These are phyloP conservation scores for Prunus salicina DNA, from an alignment of 306 rosid genomes.

Conservation along the genomic window DNA sequence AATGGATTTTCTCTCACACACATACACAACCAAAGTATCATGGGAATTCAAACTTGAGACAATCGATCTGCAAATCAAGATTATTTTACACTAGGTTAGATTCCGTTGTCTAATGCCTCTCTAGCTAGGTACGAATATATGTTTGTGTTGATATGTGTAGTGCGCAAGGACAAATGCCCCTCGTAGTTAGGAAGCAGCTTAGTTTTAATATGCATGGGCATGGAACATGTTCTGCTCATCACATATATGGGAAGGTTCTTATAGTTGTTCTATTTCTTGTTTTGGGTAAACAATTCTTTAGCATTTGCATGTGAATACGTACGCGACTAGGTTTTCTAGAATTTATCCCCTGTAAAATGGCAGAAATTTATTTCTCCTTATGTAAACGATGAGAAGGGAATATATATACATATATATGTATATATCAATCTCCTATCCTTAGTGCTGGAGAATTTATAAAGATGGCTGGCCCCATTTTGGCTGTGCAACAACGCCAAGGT, in stretches of 20 bases:
- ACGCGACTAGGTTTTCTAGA: not conserved
- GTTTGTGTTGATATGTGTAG: slow-evolving; percentile 9
- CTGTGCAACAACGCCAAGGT: not conserved
- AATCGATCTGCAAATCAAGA: rapidly evolving
- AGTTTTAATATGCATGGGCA: slow-evolving; percentile 30
- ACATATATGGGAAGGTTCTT: not conserved
- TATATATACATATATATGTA: not conserved
- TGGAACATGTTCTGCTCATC: slow-evolving; percentile 33
- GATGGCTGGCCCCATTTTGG: not conserved
- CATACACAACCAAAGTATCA: rapidly evolving
- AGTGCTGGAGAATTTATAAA: too few relatives aligned
- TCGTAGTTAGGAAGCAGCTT: slow-evolving; percentile 25
- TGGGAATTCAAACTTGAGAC: too few relatives aligned
- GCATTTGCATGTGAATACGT: not conserved
- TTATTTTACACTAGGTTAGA: too few relatives aligned
- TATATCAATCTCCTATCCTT: too few relatives aligned
- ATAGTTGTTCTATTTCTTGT: not conserved
- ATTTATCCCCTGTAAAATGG: not conserved
- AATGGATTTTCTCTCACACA: too few relatives aligned
- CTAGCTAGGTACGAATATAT: too few relatives aligned
- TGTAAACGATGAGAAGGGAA: not conserved
- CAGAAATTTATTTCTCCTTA: not conserved
- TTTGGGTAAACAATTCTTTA: not conserved
- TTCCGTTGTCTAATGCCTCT: too few relatives aligned
- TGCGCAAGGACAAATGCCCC: slow-evolving; percentile 1